phyloP scores from a whole-genome alignment of 371 early-diverging fungal genomes.

The Rhizomucor miehei region DNA sequence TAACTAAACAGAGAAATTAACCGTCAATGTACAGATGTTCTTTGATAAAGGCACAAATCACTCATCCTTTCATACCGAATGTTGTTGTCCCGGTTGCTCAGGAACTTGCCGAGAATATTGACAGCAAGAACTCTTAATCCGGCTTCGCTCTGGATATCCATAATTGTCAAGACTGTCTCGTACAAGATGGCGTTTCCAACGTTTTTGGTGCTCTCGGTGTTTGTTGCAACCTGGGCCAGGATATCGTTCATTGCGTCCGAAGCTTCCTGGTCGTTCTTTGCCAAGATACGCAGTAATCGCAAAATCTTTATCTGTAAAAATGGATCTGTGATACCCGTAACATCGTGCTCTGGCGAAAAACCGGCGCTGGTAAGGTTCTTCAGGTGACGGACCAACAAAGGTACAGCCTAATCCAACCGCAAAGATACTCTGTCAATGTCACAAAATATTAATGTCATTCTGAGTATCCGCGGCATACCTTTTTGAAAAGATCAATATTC shows the following conservation, averaged over 20 bases:
- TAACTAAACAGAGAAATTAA: constrained; percentile 64
- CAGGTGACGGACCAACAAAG: constrained; percentile 83
- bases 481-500: constrained; percentile 66
- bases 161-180: constrained; percentile 93
- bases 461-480: constrained; percentile 34
- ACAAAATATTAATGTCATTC: neutral
- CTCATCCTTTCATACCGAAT: constrained; percentile 78
- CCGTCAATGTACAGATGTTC: neutral
- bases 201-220: constrained; percentile 92
- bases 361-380: constrained; percentile 86
- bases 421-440: constrained; percentile 6
- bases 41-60: neutral
- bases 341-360: constrained; percentile 95
- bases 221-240: constrained; percentile 95
- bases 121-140: constrained; percentile 93
- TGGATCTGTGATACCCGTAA: constrained; percentile 94
- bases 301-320: constrained; percentile 96
- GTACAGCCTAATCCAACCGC: constrained; percentile 77
- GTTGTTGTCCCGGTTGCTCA: constrained; percentile 95
- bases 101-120: constrained; percentile 94
- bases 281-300: constrained; percentile 85
- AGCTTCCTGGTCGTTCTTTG: constrained; percentile 80
- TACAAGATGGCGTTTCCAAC: constrained; percentile 97
- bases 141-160: constrained; percentile 91
- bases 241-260: constrained; percentile 96